Conservation (phyloP, 2,329 filamentous ascomycete genomes). For the Didymella sp. region DNA sequence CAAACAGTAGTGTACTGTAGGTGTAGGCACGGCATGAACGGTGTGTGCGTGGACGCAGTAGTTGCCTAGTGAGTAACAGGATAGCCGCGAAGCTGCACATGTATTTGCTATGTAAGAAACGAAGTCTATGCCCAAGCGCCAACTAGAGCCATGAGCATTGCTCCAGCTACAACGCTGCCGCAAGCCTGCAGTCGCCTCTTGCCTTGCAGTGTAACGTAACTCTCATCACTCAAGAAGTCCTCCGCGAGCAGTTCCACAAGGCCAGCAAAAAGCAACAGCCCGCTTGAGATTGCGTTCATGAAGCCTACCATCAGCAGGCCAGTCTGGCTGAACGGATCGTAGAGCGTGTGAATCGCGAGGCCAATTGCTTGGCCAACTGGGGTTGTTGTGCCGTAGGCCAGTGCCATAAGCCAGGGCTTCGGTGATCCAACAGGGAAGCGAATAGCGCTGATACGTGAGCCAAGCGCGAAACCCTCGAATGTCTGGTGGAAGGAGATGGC, state of each 20-base stretch:
- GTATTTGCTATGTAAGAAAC: slow-evolving; percentile 1
- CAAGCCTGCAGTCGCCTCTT: slow-evolving; percentile 67
- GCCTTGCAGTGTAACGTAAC: slow-evolving; percentile 66
- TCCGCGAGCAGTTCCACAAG: slow-evolving; percentile 59
- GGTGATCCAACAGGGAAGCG: slow-evolving; percentile 73
- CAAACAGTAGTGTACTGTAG: too few relatives aligned
- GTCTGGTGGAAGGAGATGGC: slow-evolving; percentile 77
- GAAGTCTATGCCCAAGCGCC: slow-evolving; percentile 66
- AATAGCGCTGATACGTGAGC: slow-evolving; percentile 73
- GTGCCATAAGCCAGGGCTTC: slow-evolving; percentile 75
- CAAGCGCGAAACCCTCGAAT: slow-evolving; percentile 73
- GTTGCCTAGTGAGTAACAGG: neutral
- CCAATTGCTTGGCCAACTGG: slow-evolving; percentile 60
- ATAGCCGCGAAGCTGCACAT: neutral
- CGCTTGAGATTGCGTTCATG: slow-evolving; percentile 59
- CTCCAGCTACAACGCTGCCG: slow-evolving; percentile 65
- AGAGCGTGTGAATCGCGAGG: slow-evolving; percentile 58
- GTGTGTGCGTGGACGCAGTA: neutral
- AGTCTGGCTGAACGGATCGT: slow-evolving; percentile 57
- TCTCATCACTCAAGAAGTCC: slow-evolving; percentile 66
- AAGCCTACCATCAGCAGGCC: slow-evolving; percentile 59
- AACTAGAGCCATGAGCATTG: slow-evolving; percentile 70
- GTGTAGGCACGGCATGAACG: neutral
- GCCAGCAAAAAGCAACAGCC: slow-evolving; percentile 58
- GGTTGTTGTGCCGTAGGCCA: slow-evolving; percentile 67